Evolutionary conservation across 306 rosid species (phyloP), one percentile per base, ranked within the genome.

Genomic region (Vachellia collinsii): DNA sequence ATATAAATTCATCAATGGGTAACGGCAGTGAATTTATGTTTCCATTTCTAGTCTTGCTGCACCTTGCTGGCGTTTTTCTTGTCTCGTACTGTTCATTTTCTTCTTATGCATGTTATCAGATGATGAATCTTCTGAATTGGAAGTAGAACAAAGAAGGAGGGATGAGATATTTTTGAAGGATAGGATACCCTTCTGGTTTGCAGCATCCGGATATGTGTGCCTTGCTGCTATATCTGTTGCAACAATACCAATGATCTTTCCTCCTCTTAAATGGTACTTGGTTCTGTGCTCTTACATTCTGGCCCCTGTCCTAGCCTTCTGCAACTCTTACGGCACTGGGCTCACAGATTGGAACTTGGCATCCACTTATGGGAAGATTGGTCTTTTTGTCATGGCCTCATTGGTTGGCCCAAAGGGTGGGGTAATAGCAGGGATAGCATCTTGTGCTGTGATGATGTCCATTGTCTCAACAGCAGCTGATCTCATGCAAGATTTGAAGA

Each of bases 401-500:
- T 67, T 86, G 77, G 98, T 96, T 19, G 97, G 98, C 39, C 84
- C 84, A 51, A 78, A 92, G 3, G 98, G 98, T 0, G 99, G 99
- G 17, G 99, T 91, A 44, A 84, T 93, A 66, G 99, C 99, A 1
- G 99, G 99, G 13, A 34, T 89, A 74, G 94, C 97, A 54, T 82
- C 97, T 23, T 89, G 86, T 68, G 97, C 97, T 48, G 94, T 96
- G 59, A 96, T 96, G 98, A 93, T 96, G 98, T 81, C 98, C 66
- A 96, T 93, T 4, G 98, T 96, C 4, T 70, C 98, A n/a, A 96
- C 97, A 0, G 98, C 99, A 14, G 97, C 98, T 3, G 98, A 96
- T 87, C 99, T 96, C 83, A 96, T 96, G 99, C 99, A 96, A 89
- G 99, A 96, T 86, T 96, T 96, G 86, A 96, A 93, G 93, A 92